phyloP scores from a whole-genome alignment of 768 basidiomycete species.

The Kwoniella shandongensis region DNA sequence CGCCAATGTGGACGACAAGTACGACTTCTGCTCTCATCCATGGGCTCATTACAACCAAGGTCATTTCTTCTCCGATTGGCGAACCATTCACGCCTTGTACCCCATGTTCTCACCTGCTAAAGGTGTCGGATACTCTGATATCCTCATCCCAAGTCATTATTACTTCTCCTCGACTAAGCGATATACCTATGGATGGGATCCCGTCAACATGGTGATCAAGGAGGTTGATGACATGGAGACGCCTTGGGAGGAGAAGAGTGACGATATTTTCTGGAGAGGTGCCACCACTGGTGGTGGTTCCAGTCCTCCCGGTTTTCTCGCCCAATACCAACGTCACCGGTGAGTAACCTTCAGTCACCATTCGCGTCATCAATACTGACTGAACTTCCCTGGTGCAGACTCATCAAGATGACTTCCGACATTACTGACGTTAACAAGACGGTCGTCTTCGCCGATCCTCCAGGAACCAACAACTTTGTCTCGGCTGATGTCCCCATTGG shows the following conservation, averaged over 20 bases:
- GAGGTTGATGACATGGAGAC: conserved; percentile 80
- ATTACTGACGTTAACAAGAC: conserved; percentile 61
- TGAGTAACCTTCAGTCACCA: conserved; percentile 37
- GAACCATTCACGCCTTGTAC: conserved; percentile 80
- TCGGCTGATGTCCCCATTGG: conserved; percentile 64
- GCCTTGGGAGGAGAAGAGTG: conserved; percentile 83
- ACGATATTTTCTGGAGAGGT: conserved; percentile 89
- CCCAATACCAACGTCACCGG: conserved; percentile 85
- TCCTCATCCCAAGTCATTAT: conserved; percentile 93
- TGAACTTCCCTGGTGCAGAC: no score
- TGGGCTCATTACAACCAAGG: conserved; percentile 85
- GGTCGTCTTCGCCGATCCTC: conserved; percentile 70
- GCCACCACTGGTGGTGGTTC: conserved; percentile 93
- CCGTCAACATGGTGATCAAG: conserved; percentile 68
- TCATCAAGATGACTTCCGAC: conserved; percentile 76
- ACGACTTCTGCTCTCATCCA: conserved; percentile 77
- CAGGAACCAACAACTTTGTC: conserved; percentile 61
- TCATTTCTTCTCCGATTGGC: conserved; percentile 96
- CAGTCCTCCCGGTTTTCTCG: conserved; percentile 76
- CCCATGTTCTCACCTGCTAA: conserved; percentile 93
- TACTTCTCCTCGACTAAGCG: conserved; percentile 78
- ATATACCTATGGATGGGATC: conserved; percentile 91
- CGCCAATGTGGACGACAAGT: conserved; percentile 62
- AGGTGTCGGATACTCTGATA: conserved; percentile 79
- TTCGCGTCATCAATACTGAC: no score